These are phyloP conservation scores for Ceratocystis smalleyi DNA, from an alignment of 2,329 filamentous ascomycete species.

Conservation along the genomic window DNA sequence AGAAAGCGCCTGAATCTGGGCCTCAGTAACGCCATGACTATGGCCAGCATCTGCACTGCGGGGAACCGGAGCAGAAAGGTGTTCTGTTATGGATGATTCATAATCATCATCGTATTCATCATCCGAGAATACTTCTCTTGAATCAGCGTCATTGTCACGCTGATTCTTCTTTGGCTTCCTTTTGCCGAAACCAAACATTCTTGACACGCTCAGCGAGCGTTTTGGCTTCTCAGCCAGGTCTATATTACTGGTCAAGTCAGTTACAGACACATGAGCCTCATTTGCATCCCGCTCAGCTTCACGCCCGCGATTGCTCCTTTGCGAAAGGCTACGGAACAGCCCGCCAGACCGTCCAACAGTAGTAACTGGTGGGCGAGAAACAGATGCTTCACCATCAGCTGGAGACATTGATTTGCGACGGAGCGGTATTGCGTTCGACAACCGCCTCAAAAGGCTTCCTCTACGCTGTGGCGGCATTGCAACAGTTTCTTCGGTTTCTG, in stretches of 20 bases:
- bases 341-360: constrained; percentile 21
- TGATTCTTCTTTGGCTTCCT: constrained; percentile 26
- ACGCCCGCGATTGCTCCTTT: constrained; percentile 21
- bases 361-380: constrained; percentile 35
- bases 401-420: constrained; percentile 19
- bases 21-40: constrained; percentile 7
- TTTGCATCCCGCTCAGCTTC: background rate
- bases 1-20: constrained; percentile 3
- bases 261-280: background rate
- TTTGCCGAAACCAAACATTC: constrained; percentile 15
- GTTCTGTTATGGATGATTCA: constrained; percentile 5
- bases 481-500: constrained; percentile 26
- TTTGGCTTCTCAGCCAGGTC: constrained; percentile 10
- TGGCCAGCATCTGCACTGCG: background rate
- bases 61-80: background rate
- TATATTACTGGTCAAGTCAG: no score
- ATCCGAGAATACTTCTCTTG: constrained; percentile 4
- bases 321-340: constrained; percentile 26
- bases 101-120: constrained; percentile 12
- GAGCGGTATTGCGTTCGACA: constrained; percentile 25
- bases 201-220: constrained; percentile 16
- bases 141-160: constrained; percentile 21
- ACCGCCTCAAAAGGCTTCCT: constrained; percentile 26
- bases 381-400: constrained; percentile 14
- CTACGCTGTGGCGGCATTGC: constrained; percentile 26